Evolutionary conservation across 495 filamentous ascomycete species (phyloP).

Genomic region (Aspergillus bridgeri): DNA sequence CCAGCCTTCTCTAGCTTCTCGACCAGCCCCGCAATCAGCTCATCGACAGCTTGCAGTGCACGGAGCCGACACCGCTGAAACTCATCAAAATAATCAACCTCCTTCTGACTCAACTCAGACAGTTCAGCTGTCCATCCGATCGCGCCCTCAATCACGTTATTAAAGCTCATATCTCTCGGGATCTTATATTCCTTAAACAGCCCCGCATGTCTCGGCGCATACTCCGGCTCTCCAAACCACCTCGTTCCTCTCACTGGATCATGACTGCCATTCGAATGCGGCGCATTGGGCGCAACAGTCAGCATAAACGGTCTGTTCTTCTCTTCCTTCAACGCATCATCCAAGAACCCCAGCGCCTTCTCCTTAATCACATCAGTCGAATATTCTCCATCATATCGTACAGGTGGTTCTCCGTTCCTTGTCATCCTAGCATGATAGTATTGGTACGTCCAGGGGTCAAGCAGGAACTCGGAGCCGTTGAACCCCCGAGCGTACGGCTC

Average conservation of each 20-base stretch:
- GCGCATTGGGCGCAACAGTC: constrained; percentile 60
- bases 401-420: constrained; percentile 51
- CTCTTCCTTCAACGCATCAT: constrained; percentile 45
- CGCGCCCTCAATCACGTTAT: constrained; percentile 42
- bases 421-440: constrained; percentile 60
- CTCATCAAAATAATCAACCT: constrained; percentile 60
- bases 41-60: constrained; percentile 62
- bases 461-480: constrained; percentile 54
- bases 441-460: constrained; percentile 66
- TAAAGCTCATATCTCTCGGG: constrained; percentile 31
- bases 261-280: constrained; percentile 44
- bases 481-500: constrained; percentile 54
- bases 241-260: constrained; percentile 8
- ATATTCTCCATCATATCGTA: constrained; percentile 51
- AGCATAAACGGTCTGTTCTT: constrained; percentile 58
- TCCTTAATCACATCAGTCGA: constrained; percentile 56
- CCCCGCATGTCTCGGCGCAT: constrained; percentile 26
- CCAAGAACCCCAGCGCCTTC: constrained; percentile 57
- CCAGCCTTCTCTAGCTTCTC: constrained; percentile 44
- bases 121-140: constrained; percentile 56
- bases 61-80: constrained; percentile 60
- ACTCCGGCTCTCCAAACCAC: constrained; percentile 31
- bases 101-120: constrained; percentile 42
- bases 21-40: constrained; percentile 58
- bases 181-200: constrained; percentile 28